Evolutionary conservation across 2,329 filamentous ascomycete species (phyloP).

Genomic region (Xylaria digitata): DNA sequence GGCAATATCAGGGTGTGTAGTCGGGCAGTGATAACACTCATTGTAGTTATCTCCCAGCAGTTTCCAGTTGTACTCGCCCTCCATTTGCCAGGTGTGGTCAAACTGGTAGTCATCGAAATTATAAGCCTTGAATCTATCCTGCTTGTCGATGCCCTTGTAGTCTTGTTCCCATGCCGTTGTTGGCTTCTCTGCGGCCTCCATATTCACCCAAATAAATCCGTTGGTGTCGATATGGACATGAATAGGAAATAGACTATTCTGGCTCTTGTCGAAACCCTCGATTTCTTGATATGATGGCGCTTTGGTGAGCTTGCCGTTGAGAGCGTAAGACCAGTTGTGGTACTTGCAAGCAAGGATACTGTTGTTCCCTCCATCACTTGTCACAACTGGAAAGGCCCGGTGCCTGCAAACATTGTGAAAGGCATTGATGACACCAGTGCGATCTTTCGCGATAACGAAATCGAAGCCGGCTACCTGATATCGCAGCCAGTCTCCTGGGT

Average conservation of each 20-base stretch:
- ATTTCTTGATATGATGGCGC: constrained; percentile 69
- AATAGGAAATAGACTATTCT: constrained; percentile 67
- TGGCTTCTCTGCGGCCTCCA: constrained; percentile 59
- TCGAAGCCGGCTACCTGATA: constrained; percentile 38
- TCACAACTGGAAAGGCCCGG: constrained; percentile 69
- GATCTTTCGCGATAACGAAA: constrained; percentile 38
- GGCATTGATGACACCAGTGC: constrained; percentile 48
- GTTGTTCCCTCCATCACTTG: constrained; percentile 61
- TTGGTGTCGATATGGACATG: constrained; percentile 64
- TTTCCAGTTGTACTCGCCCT: constrained; percentile 70
- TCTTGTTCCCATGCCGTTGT: constrained; percentile 65
- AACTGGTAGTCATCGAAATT: constrained; percentile 64
- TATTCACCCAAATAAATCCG: constrained; percentile 69
- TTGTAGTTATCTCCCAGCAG: constrained; percentile 73
- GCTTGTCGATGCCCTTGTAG: constrained; percentile 37
- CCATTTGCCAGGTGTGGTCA: constrained; percentile 68
- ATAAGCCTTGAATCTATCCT: constrained; percentile 37
- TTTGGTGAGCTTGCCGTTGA: constrained; percentile 68
- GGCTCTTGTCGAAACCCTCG: constrained; percentile 64
- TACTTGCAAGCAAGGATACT: constrained; percentile 69
- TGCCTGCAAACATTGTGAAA: constrained; percentile 74
- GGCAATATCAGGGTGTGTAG: constrained; percentile 68
- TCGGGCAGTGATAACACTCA: constrained; percentile 72
- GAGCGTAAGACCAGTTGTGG: constrained; percentile 71
- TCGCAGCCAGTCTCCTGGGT: constrained; percentile 38